Percentiles rank a stretch among this genome's conserved stretches.
phyloP scores from a whole-genome alignment of 2,329 filamentous ascomycete genomes.

The Tricladium varicosporioides region DNA sequence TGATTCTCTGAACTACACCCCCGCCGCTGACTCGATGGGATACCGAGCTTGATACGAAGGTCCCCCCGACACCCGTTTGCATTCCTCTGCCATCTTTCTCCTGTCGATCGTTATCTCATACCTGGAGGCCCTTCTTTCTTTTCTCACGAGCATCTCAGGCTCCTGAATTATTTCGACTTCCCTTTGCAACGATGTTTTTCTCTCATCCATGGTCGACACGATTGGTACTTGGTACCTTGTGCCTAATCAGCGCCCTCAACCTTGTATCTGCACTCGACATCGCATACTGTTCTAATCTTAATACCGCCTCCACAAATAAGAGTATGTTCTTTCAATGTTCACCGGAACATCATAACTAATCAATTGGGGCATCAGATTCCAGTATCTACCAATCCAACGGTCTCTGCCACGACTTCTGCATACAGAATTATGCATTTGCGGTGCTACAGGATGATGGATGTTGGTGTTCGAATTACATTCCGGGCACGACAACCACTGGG shows the following conservation, averaged over 20 bases:
- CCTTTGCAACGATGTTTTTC: slow-evolving; percentile 9
- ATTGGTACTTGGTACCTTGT: slow-evolving; percentile 24
- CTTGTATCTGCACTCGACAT: slow-evolving; percentile 17
- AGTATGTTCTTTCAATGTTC: slow-evolving; percentile 38
- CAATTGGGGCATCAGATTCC: slow-evolving; percentile 40
- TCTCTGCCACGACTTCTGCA: slow-evolving; percentile 61
- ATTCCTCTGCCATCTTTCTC: slow-evolving; percentile 14
- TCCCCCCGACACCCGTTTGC: slow-evolving; percentile 22
- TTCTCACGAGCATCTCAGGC: neutral
- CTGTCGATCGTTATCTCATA: slow-evolving; percentile 14
- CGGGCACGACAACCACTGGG: slow-evolving; percentile 43
- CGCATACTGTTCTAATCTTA: slow-evolving; percentile 45
- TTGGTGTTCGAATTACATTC: slow-evolving; percentile 73
- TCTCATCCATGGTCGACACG: slow-evolving; percentile 20
- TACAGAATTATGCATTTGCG: slow-evolving; percentile 59
- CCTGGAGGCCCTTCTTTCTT: too few relatives aligned
- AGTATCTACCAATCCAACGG: slow-evolving; percentile 68
- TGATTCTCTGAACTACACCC: slow-evolving; percentile 12
- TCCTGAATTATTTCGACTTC: neutral
- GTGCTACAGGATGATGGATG: slow-evolving; percentile 64
- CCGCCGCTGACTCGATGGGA: slow-evolving; percentile 26
- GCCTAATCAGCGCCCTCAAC: slow-evolving; percentile 12
- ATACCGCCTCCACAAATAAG: slow-evolving; percentile 42
- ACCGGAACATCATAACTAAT: slow-evolving; percentile 1
- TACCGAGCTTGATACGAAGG: slow-evolving; percentile 21